A percentile compares a stretch with the other conserved stretches of the same genome.
Evolutionary conservation across 23 red algal genomes (phyloP).

Genomic region (Pyropia haitanensis): DNA sequence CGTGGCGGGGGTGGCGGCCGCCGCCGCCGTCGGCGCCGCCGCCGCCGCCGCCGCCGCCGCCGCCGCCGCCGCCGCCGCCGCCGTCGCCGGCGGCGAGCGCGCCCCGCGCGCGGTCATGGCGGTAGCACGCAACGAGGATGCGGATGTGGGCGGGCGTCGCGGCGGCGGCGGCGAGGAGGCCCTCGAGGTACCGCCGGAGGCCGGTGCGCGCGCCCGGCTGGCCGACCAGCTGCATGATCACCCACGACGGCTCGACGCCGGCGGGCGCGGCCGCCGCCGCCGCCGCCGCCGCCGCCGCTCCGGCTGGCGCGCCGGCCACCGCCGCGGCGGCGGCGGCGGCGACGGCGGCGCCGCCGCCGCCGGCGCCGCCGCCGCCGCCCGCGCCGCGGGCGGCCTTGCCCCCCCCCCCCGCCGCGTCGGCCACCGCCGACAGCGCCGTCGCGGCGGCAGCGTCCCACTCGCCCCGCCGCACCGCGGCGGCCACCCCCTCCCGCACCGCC

Average conservation of each 20-base stretch:
- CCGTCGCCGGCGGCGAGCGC: neutral
- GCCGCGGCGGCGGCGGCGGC: constrained; percentile 31
- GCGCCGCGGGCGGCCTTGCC: neutral
- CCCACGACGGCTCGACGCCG: constrained; percentile 62
- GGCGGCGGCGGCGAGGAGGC: constrained; percentile 35
- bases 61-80: too few species aligned
- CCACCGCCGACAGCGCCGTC: constrained; percentile 46
- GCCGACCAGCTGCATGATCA: constrained; percentile 57
- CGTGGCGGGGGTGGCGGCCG: too few species aligned
- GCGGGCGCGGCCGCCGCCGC: constrained; percentile 35
- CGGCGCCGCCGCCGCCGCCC: constrained; percentile 4
- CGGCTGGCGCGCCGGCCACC: too few species aligned
- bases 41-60: too few species aligned
- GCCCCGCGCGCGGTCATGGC: constrained; percentile 53
- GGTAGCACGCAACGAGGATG: constrained; percentile 77
- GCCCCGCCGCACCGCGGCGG: constrained; percentile 43
- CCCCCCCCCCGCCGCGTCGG: neutral
- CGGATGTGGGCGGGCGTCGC: constrained; percentile 66
- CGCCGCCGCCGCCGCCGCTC: constrained; percentile 42
- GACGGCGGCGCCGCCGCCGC: constrained; percentile 27
- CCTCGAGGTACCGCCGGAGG: constrained; percentile 67
- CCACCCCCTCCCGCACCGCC: constrained; percentile 50
- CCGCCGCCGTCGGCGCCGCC: too few species aligned
- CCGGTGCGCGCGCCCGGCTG: constrained; percentile 57
- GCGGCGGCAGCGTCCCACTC: constrained; percentile 60